Evolutionary conservation across 805 yeast genomes (phyloP).

Genomic region (Starmerella riodocensis): DNA sequence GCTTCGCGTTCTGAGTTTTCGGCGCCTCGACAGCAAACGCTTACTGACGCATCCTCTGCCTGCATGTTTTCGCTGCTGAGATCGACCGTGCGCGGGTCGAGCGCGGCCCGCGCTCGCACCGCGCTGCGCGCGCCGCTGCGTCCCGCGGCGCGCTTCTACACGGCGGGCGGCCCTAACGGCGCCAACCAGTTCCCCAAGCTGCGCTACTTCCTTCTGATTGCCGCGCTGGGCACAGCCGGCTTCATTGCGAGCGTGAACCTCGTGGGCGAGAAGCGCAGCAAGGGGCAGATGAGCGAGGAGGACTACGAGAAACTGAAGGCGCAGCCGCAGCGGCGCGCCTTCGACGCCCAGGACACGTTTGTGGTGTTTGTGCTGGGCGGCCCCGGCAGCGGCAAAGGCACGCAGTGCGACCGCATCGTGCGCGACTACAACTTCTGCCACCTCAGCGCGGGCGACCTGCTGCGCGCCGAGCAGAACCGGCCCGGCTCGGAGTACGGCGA

Average conservation of each 20-base stretch:
- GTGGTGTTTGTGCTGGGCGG: conserved; percentile 92
- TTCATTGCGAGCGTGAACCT: conserved; percentile 24
- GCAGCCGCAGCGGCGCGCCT: conserved; percentile 30
- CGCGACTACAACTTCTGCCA: conserved; percentile 71
- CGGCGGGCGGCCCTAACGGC: background rate
- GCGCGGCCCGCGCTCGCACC: too few species aligned
- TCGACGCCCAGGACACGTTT: conserved; percentile 51
- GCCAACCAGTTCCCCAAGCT: conserved; percentile 24
- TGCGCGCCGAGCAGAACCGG: conserved; percentile 82
- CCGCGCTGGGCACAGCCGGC: conserved; percentile 25
- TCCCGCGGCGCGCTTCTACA: too few species aligned
- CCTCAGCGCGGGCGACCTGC: conserved; percentile 88
- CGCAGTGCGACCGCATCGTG: conserved; percentile 83
- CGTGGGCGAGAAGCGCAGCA: conserved; percentile 22
- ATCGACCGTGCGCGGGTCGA: too few species aligned
- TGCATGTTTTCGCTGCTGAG: too few species aligned
- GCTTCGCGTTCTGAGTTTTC: too few species aligned
- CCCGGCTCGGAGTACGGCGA: conserved; percentile 74
- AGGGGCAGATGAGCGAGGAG: conserved; percentile 24
- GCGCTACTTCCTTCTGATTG: conserved; percentile 25
- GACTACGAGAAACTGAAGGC: conserved; percentile 31
- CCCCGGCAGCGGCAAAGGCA: conserved; percentile 96
- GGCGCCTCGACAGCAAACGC: too few species aligned
- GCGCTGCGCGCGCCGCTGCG: too few species aligned
- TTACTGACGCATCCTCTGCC: too few species aligned